Percentiles rank a stretch among this genome's conserved stretches.
Evolutionary conservation across 441 rosid genomes (phyloP).

Genomic region (Gossypium aridum): DNA sequence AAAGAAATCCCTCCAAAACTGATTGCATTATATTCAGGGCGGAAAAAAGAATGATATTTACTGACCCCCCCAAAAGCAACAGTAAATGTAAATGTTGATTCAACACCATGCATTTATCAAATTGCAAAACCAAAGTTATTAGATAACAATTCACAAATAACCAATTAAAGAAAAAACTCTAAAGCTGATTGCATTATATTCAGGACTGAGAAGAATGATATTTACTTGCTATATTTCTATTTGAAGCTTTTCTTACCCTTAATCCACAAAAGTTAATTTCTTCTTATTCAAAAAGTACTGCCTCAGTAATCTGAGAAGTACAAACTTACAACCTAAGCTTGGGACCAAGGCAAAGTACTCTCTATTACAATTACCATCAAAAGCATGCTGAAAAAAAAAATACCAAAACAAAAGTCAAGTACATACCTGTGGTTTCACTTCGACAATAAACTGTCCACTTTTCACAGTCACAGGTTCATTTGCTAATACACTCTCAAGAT

Average conservation of each 20-base stretch:
- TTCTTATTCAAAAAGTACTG: background rate
- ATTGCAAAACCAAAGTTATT: background rate
- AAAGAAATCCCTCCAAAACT: background rate
- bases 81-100: background rate
- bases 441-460: conserved; percentile 64
- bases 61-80: conserved; percentile 41
- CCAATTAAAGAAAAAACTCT: background rate
- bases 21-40: background rate
- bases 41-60: conserved; percentile 16
- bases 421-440: conserved; percentile 72
- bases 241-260: background rate
- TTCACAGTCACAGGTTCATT: conserved; percentile 68
- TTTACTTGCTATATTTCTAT: background rate
- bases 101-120: background rate
- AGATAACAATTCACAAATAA: background rate
- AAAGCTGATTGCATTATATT: background rate
- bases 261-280: background rate
- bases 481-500: conserved; percentile 68
- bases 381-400: background rate
- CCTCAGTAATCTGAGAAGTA: background rate
- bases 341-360: background rate
- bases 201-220: background rate
- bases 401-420: background rate
- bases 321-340: background rate
- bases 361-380: background rate